These are phyloP conservation scores for Annulohypoxylon bovei DNA, from an alignment of 495 filamentous ascomycete species.

Conservation along the genomic window DNA sequence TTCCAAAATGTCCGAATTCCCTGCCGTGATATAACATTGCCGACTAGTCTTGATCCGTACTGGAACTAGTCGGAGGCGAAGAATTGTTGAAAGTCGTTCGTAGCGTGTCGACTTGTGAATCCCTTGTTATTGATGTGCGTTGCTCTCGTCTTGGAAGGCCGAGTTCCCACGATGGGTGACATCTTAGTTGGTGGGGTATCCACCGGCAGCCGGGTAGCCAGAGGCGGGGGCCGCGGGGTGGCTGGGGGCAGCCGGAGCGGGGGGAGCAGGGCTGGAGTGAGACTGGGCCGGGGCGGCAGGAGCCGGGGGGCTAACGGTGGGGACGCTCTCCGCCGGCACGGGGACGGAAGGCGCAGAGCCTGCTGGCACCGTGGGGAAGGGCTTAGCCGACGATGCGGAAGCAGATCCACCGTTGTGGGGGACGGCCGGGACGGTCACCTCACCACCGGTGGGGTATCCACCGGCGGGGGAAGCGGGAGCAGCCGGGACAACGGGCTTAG, in stretches of 20 bases:
- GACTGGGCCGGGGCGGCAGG: not conserved
- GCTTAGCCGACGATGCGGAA: not conserved
- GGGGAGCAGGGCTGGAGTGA: too few species aligned
- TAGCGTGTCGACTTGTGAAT: not conserved
- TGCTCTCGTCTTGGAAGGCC: not conserved
- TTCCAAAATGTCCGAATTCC: not conserved
- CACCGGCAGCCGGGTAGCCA: not conserved
- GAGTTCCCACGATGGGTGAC: not conserved
- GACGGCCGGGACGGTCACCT: not conserved
- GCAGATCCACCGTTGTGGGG: not conserved
- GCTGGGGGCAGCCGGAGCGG: not conserved
- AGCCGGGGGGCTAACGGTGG: not conserved
- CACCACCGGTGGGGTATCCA: not conserved
- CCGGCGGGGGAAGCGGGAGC: not conserved
- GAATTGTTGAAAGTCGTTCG: not conserved
- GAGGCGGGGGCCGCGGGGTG: not conserved
- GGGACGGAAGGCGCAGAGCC: not conserved
- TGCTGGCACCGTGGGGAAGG: not conserved
- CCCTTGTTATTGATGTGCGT: not conserved
- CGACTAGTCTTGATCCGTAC: too few species aligned
- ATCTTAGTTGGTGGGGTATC: not conserved
- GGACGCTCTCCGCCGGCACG: too few species aligned
- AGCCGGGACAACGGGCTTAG: not conserved
- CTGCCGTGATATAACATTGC: too few species aligned
- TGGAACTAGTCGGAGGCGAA: too few species aligned